Conservation (phyloP, 805 yeast species). For the Metschnikowia amazonensis region DNA sequence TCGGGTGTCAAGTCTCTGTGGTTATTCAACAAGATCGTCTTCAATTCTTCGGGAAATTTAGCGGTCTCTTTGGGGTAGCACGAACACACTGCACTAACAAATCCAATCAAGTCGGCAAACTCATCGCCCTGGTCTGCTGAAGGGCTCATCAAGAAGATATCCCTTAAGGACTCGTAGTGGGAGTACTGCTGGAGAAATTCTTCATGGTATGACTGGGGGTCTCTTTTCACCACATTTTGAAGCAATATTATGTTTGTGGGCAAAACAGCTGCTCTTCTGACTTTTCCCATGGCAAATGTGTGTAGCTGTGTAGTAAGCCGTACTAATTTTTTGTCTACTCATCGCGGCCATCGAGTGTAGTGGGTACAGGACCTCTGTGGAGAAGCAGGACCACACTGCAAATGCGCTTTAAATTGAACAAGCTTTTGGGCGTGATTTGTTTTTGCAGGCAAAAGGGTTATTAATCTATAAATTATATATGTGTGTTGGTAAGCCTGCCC, state of each 20-base stretch:
- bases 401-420: background rate
- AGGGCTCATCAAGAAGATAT: constrained; percentile 76
- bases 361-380: constrained; percentile 5
- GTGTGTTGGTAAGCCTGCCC: background rate
- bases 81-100: constrained; percentile 85
- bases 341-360: constrained; percentile 13
- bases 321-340: constrained; percentile 9
- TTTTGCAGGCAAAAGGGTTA: too few species aligned
- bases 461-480: background rate
- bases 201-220: constrained; percentile 90
- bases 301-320: background rate
- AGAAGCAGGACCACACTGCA: background rate
- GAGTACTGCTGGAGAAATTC: constrained; percentile 90
- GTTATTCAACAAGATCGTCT: constrained; percentile 61
- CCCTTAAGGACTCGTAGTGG: constrained; percentile 88
- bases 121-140: constrained; percentile 37
- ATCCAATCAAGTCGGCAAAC: constrained; percentile 81
- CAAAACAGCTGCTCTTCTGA: constrained; percentile 86
- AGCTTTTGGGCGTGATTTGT: too few species aligned
- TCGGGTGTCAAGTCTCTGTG: constrained; percentile 82
- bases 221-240: constrained; percentile 90
- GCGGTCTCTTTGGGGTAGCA: constrained; percentile 89
- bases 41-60: constrained; percentile 77
- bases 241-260: constrained; percentile 89
- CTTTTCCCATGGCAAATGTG: constrained; percentile 62